Evolutionary conservation across 352 stramenopile genomes (phyloP), one percentile per base, ranked within the genome.

Genomic region (Phytophthora pseudosyringae): DNA sequence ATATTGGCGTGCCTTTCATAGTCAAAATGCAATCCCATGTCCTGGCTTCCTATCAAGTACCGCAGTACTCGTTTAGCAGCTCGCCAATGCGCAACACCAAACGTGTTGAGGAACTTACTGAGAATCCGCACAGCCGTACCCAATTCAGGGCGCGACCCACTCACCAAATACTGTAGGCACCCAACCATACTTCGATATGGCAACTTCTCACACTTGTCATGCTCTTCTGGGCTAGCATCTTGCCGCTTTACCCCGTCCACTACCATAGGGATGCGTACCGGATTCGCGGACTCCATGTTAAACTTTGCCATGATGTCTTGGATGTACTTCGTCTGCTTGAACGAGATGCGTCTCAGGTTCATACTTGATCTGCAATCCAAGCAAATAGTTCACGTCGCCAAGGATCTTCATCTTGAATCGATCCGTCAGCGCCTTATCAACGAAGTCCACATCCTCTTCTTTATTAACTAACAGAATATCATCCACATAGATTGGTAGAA

Each of bases 291-390:
- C 21, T 43, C 31, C 59, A 67, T 60, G 12, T 35, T 46, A 6
- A 67, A 55, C 11, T 43, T 59, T 1, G 25, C 29, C 49, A 59
- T 31, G n/a, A 67, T 60, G 35, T 67, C 40, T 4, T 55, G 59
- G 29, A 66, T 35, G 33, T 67, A 67, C 41, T 67, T 61, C 3
- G 59, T 66, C 21, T 66, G 49, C 21, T 33, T 18, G 28, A 67
- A 61, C 15, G 18, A 41, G 9, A 67, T 50, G 33, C 6, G 21
- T 46, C 26, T 67, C 49, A 0, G 49, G 48, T 4, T 41, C 31
- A 9, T 66, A 60, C 13, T 18, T n/a, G 15, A 59, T 59, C 31
- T 59, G 58, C 11, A 59, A n/a, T 4, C 39, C 58, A 7, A 66
- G n/a, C 10, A 66, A 15, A 9, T 59, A 66, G 18, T 59, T 66